Base-by-base conservation (phyloP, 768 basidiomycete genomes). In the Boletus tylopilopsis region DNA sequence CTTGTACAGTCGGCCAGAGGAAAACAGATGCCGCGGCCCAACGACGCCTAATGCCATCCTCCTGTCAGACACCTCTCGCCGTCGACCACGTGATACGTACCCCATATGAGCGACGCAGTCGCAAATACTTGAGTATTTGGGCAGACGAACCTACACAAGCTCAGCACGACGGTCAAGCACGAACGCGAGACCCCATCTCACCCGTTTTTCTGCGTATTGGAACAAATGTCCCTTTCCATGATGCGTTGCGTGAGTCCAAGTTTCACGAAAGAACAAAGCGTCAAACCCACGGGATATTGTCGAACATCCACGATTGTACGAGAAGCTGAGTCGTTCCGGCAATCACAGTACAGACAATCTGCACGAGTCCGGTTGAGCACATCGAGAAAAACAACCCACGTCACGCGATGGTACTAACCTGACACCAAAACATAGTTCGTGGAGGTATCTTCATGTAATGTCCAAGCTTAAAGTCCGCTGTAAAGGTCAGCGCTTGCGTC, bases 391-490 rank as follows among this genome's bases (percentile, higher is more conserved):
- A 21, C 12, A 32, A 21, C 10, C 13, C 18, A 32, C 13, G 9
- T 7, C 18, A 3, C 11, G 41, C 9, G 15, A 19, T n/a, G n/a
- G n/a, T n/a, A 27, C 57, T 11, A 16, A 87, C 76, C 63, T 90
- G 88, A 19, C 73, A 75, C 62, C 67, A 74, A 71, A 93, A 93
- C 80, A 90, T 90, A 35, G 76, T 56, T 6, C 81, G 76, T 3
- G 85, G 88, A 4, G 86, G 83, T 43, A 90, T 76, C 35, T 68
- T 68, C 66, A 69, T 68, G 62, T 84, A 82, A 58, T 87, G 87
- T 10, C 84, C 87, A 41, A 88, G 82, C 67, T 92, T 91, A 64
- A 90, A 82, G 69, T 90, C 86, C 9, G 78, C 73, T 2, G 84
- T 78, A 71, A 90, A 91, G 36, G 70, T 70, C 35, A 90, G 63